Evolutionary conservation across 192 early-diverging fungal species (phyloP).

Genomic region (Geosiphon pyriformis): DNA sequence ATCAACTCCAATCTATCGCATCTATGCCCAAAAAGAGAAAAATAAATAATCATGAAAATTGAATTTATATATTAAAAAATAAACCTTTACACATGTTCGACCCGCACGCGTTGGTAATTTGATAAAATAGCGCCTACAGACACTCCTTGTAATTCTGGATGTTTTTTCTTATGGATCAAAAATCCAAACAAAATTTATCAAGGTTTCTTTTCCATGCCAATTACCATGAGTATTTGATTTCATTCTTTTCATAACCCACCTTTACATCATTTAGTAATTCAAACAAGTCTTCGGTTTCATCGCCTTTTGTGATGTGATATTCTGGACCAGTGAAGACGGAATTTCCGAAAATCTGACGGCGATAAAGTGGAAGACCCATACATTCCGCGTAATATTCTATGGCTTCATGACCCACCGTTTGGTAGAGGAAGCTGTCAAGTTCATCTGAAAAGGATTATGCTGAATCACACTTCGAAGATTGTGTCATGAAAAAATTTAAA

Average conservation of each 20-base stretch:
- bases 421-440: conserved; percentile 93
- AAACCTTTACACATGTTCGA: conserved; percentile 80
- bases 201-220: background rate
- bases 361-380: conserved; percentile 81
- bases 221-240: no score
- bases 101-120: conserved; percentile 94
- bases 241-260: no score
- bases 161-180: conserved; percentile 28
- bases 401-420: conserved; percentile 93
- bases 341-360: conserved; percentile 63
- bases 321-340: conserved; percentile 60
- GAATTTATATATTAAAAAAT: background rate
- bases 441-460: conserved; percentile 55
- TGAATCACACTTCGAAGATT: no score
- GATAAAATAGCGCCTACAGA: conserved; percentile 95
- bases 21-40: conserved; percentile 36
- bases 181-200: background rate
- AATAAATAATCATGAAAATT: background rate
- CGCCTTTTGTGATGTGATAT: conserved; percentile 61
- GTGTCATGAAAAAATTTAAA: background rate
- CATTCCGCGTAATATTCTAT: conserved; percentile 79
- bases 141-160: conserved; percentile 81
- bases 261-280: conserved; percentile 65
- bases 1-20: conserved; percentile 81
- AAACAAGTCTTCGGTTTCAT: conserved; percentile 95